phyloP scores from a whole-genome alignment of 108 stramenopile species.

The Cyclotella kingstonii region DNA sequence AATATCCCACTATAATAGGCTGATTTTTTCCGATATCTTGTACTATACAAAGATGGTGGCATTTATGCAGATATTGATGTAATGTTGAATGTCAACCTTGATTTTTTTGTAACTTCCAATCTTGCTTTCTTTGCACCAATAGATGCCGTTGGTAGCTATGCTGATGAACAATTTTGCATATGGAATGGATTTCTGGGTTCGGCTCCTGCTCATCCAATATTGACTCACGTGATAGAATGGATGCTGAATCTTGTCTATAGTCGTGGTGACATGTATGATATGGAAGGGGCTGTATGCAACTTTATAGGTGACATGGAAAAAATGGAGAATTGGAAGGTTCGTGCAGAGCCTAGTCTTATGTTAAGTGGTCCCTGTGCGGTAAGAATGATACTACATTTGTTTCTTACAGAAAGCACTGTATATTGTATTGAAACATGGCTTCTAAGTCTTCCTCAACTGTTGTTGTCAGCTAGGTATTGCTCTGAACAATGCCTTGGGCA shows the following conservation, averaged over 20 bases:
- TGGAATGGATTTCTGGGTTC: constrained; percentile 67
- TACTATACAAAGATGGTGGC: constrained; percentile 58
- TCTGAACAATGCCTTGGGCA: constrained; percentile 47
- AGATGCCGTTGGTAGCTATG: constrained; percentile 45
- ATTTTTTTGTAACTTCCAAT: constrained; percentile 50
- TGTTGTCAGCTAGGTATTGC: constrained; percentile 61
- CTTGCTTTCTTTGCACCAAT: constrained; percentile 56
- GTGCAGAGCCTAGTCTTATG: constrained; percentile 38
- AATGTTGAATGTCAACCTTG: constrained; percentile 56
- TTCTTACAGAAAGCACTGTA: no score
- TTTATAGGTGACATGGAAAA: constrained; percentile 13
- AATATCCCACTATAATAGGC: constrained; percentile 22
- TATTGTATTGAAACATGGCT: no score
- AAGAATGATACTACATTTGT: no score
- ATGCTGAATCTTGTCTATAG: constrained; percentile 49
- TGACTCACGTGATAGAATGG: constrained; percentile 54
- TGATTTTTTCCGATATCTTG: constrained; percentile 62
- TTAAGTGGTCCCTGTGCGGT: constrained; percentile 59
- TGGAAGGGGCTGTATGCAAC: constrained; percentile 47
- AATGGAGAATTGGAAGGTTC: constrained; percentile 54
- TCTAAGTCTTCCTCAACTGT: no score
- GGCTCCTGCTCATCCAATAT: constrained; percentile 55
- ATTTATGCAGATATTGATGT: constrained; percentile 64
- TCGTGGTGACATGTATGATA: constrained; percentile 51
- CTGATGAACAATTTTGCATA: constrained; percentile 50